Evolutionary conservation across 805 yeast genomes (phyloP).

Genomic region (Candida caryicola): DNA sequence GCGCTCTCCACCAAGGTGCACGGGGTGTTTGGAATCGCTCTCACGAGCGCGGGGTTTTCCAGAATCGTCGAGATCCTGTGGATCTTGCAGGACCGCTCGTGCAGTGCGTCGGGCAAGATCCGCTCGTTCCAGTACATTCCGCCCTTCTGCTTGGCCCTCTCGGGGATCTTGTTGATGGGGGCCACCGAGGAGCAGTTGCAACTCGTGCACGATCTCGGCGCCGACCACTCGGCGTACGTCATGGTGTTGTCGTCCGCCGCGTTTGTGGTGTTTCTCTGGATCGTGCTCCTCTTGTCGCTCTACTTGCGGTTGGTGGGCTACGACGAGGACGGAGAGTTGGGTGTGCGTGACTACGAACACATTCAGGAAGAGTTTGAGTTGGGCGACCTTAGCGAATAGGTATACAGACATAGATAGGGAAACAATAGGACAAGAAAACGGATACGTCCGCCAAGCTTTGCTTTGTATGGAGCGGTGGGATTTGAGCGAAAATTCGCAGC

Average conservation of each 20-base stretch:
- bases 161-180: constrained; percentile 85
- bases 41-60: constrained; percentile 73
- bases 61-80: constrained; percentile 80
- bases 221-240: constrained; percentile 83
- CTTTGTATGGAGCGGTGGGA: no score
- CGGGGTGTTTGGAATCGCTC: constrained; percentile 75
- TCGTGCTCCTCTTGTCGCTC: constrained; percentile 54
- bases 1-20: constrained; percentile 84
- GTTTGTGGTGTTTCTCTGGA: constrained; percentile 66
- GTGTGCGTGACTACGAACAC: constrained; percentile 9
- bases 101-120: constrained; percentile 42
- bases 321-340: constrained; percentile 38
- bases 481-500: no score
- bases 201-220: constrained; percentile 67
- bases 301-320: constrained; percentile 49
- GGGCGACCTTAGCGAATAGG: constrained; percentile 9
- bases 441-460: no score
- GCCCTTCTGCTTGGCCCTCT: constrained; percentile 70
- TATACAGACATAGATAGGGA: no score
- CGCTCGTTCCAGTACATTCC: constrained; percentile 82
- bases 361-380: constrained; percentile 34
- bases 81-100: constrained; percentile 60
- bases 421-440: no score
- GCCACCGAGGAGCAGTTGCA: constrained; percentile 87
- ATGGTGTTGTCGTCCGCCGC: constrained; percentile 71